Conservation (phyloP, 306 rosid genomes). For the Acacia crassicarpa region DNA sequence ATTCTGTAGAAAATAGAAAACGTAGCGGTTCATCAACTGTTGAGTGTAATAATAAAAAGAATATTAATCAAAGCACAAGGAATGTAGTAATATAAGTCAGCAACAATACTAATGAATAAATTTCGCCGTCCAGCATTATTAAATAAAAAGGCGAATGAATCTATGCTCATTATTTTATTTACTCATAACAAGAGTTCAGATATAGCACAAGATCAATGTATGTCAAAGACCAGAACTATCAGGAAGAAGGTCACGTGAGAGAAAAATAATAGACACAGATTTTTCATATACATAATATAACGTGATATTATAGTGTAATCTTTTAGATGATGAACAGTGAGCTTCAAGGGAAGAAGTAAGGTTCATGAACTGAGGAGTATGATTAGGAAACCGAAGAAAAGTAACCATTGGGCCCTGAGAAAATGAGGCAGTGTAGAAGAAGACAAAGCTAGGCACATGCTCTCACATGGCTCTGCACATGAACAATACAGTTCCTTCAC, state of each 20-base stretch:
- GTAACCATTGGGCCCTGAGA: conserved; percentile 42
- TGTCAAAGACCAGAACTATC: not conserved
- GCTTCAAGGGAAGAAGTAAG: not conserved
- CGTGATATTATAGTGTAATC: no score
- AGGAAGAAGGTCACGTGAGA: conserved; percentile 26
- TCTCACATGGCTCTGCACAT: conserved; percentile 83
- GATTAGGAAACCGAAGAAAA: conserved; percentile 16
- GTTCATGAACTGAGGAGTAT: conserved; percentile 31
- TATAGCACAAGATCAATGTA: not conserved
- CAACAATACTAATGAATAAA: not conserved
- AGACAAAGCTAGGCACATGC: conserved; percentile 62
- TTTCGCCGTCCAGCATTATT: not conserved
- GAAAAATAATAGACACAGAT: no score
- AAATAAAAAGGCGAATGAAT: not conserved
- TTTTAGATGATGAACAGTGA: not conserved
- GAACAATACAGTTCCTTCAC: conserved; percentile 31
- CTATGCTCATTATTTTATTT: not conserved
- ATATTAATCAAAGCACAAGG: not conserved
- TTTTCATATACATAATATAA: no score
- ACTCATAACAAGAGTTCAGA: not conserved
- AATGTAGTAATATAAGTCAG: not conserved
- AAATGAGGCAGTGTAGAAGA: conserved; percentile 31
- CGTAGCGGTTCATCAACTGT: not conserved
- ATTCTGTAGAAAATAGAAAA: not conserved
- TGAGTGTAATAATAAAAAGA: not conserved